These are phyloP conservation scores for Cryptococcus jaspeensis DNA, from an alignment of 1,284 basidiomycete genomes.

Conservation along the genomic window DNA sequence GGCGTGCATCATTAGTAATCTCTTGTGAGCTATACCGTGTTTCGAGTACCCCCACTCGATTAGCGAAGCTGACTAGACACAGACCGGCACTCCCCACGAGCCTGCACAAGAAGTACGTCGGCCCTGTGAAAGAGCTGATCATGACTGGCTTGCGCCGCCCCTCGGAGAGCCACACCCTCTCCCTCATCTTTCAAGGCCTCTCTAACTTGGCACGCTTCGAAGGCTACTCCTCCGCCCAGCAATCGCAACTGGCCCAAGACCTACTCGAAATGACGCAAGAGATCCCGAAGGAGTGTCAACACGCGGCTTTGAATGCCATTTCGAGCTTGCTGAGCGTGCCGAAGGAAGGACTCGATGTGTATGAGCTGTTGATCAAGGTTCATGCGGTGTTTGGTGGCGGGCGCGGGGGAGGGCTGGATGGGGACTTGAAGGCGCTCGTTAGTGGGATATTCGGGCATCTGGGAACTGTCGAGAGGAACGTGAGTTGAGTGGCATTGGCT, in stretches of 20 bases:
- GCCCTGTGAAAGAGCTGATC: conserved; percentile 37
- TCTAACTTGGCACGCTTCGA: conserved; percentile 41
- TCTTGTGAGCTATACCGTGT: conserved; percentile 65
- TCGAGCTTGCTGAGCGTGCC: conserved; percentile 30
- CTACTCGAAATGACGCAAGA: conserved; percentile 39
- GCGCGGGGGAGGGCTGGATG: conserved; percentile 18
- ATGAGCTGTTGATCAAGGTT: conserved; percentile 33
- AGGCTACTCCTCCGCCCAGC: conserved; percentile 28
- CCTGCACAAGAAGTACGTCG: conserved; percentile 40
- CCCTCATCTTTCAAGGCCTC: conserved; percentile 39
- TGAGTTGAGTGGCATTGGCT: conserved; percentile 14
- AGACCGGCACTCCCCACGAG: conserved; percentile 33
- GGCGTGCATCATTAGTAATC: conserved; percentile 56
- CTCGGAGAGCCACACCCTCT: conserved; percentile 23
- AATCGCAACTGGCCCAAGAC: conserved; percentile 30
- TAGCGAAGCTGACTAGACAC: background rate
- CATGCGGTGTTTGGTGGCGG: conserved; percentile 33
- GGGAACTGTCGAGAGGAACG: conserved; percentile 41
- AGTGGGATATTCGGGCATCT: conserved; percentile 39
- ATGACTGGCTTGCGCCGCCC: conserved; percentile 27
- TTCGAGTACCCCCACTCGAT: conserved; percentile 64
- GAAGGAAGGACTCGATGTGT: conserved; percentile 32
- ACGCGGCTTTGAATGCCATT: conserved; percentile 39
- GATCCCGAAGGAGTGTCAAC: conserved; percentile 39
- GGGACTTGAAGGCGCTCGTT: conserved; percentile 35